Conservation (phyloP, 2,329 filamentous ascomycete species). For the Cercospora sp. region DNA sequence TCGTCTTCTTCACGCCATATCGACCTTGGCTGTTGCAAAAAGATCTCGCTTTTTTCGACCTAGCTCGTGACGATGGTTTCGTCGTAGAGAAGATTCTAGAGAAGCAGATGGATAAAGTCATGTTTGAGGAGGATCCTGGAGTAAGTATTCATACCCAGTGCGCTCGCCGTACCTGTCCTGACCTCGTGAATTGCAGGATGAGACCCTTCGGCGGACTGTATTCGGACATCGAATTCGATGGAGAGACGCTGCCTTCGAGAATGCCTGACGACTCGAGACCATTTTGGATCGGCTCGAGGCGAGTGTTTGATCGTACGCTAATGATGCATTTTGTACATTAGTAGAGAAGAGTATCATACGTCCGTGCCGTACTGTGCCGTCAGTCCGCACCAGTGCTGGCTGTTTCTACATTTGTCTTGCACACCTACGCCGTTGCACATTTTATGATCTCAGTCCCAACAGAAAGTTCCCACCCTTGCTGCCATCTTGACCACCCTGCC, state of each 20-base stretch:
- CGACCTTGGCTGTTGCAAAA: constrained; percentile 84
- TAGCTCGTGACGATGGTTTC: constrained; percentile 70
- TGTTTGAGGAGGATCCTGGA: constrained; percentile 87
- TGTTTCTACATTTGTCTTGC: constrained; percentile 5
- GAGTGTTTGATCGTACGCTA: background rate
- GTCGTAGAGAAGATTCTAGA: constrained; percentile 78
- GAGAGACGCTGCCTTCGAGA: constrained; percentile 38
- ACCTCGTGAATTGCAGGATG: constrained; percentile 54
- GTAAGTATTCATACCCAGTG: constrained; percentile 45
- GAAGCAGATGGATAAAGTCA: constrained; percentile 76
- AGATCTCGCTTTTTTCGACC: constrained; percentile 83
- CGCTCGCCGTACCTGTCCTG: background rate
- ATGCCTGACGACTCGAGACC: background rate
- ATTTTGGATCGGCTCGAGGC: background rate
- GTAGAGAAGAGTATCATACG: constrained; percentile 26
- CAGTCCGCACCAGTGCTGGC: background rate
- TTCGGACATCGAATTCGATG: constrained; percentile 75
- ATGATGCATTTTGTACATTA: constrained; percentile 1
- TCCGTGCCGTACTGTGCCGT: constrained; percentile 10
- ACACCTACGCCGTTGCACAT: background rate
- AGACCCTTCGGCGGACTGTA: constrained; percentile 77
- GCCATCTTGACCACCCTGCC: constrained; percentile 58
- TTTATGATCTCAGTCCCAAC: constrained; percentile 62
- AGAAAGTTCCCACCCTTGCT: constrained; percentile 59
- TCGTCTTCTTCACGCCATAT: constrained; percentile 94